These are phyloP conservation scores for Colletotrichum destructivum DNA, from an alignment of 2,329 filamentous ascomycete genomes.

Conservation along the genomic window DNA sequence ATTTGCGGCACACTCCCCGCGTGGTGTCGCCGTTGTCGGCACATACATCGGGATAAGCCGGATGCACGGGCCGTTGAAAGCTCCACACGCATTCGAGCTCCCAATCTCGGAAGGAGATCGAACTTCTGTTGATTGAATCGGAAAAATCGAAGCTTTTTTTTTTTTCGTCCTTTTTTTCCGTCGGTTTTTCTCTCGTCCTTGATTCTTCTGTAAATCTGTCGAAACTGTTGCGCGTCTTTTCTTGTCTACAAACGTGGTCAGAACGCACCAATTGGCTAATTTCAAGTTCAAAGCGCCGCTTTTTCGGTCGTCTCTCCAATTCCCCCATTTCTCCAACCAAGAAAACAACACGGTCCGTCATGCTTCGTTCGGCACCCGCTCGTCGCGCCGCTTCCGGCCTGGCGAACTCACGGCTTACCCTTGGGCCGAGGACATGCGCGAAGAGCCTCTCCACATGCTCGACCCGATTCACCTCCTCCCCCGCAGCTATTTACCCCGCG, in stretches of 20 bases:
- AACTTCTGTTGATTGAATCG: conserved; percentile 18
- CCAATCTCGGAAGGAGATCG: conserved; percentile 16
- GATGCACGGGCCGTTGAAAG: conserved; percentile 19
- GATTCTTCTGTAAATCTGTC: conserved; percentile 8
- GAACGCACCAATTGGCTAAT: conserved; percentile 27
- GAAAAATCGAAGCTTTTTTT: conserved; percentile 31
- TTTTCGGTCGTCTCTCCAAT: conserved; percentile 7
- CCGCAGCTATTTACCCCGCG: conserved; percentile 41
- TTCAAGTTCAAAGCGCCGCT: conserved; percentile 14
- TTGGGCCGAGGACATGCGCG: conserved; percentile 41
- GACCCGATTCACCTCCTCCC: conserved; percentile 33
- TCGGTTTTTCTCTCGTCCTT: background rate
- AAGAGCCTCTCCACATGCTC: conserved; percentile 42
- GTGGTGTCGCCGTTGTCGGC: conserved; percentile 2
- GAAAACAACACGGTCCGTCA: conserved; percentile 24
- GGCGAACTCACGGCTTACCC: conserved; percentile 39
- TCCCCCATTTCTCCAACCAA: conserved; percentile 23
- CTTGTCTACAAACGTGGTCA: conserved; percentile 1
- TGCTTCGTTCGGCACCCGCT: conserved; percentile 41
- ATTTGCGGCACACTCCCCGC: conserved; percentile 8
- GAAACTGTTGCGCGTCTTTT: conserved; percentile 1
- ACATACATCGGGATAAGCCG: conserved; percentile 36
- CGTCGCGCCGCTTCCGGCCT: conserved; percentile 42
- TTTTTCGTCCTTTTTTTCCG: conserved; percentile 19
- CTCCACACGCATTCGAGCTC: conserved; percentile 31